Evolutionary conservation across 2,329 filamentous ascomycete species (phyloP), one percentile per base, ranked within the genome.

Genomic region (Alternaria consortialis): DNA sequence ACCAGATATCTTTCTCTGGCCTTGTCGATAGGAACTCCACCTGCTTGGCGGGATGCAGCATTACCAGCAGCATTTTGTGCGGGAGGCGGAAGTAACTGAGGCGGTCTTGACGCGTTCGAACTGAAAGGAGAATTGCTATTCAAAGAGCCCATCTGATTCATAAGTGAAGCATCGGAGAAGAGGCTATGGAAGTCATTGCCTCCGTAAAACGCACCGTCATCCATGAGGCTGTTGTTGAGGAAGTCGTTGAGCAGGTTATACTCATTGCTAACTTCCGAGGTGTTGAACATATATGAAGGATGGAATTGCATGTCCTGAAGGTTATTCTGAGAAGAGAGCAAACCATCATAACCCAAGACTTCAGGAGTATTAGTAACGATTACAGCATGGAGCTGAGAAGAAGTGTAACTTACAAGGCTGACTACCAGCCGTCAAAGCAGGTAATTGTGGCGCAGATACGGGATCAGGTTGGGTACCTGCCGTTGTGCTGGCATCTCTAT

Each of bases 241-340:
- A 98, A 98, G 79, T 99, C 94, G 83, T 96, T 97, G 75, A 99
- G 88, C 53, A 98, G 84, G 77, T 97, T 97, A 79, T 97, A 97
- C 83, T 99, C 95, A 81, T 95, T 95, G 63, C 91, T 94, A 71
- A 97, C 92, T 80, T 99, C 95, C 65, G 93, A 92, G n/a, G 89
- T 88, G 77, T 90, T 91, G 81, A 97, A 96, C 90, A 97, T 94
- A 83, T 95, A 98, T 75, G 92, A 95, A 60, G 92, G 91, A 81
- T 97, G 93, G 75, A 94, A 93, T 77, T 89, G 93, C 90, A 97
- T 95, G 80, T 97, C 93, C 83, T 96, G 91, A 79, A 92, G 95
- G 75, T 92, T 91, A 77, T 90, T 95, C 74, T 93, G 91, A 61
- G 89, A 87, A 52, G 93, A 85, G 68, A 77, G 80, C 90, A 92